Percentiles rank a stretch among this genome's conserved stretches.
These are phyloP conservation scores for Papilionanthe hybrid DNA, from an alignment of 116 monocot species.

Conservation along the genomic window DNA sequence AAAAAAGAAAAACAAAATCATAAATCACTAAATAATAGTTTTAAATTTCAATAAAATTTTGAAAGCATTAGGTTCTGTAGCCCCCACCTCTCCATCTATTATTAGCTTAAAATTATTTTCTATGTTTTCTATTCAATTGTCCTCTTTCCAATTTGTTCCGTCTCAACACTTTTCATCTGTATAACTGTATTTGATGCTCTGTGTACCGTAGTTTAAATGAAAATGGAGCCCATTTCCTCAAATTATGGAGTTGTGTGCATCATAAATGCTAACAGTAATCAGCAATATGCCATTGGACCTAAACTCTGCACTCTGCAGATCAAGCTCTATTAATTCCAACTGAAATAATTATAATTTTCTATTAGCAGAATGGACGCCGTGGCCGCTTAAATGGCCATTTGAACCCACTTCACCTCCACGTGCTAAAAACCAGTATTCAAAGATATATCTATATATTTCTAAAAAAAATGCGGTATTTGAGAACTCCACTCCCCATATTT, in stretches of 20 bases:
- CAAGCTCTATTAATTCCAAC: neutral
- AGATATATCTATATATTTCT: too few species aligned
- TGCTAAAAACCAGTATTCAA: too few species aligned
- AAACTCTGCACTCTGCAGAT: neutral
- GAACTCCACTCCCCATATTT: too few species aligned
- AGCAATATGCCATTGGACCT: neutral
- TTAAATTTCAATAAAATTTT: too few species aligned
- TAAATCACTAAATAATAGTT: too few species aligned
- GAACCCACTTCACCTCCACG: too few species aligned
- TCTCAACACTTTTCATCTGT: too few species aligned
- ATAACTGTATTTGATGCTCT: too few species aligned
- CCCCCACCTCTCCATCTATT: neutral
- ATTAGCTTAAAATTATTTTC: neutral
- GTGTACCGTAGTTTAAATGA: neutral
- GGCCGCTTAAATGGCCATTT: too few species aligned
- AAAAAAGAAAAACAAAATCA: too few species aligned
- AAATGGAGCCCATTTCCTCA: neutral
- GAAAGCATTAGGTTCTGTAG: neutral
- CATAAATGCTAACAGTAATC: neutral
- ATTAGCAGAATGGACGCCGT: neutral
- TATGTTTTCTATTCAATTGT: neutral
- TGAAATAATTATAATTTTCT: neutral
- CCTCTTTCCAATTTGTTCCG: neutral
- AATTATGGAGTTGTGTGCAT: neutral
- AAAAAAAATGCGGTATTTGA: too few species aligned